Percentiles rank a stretch among this genome's conserved stretches.
Evolutionary conservation across 208 protist species (phyloP).

Genomic region (Leishmania tarentolae): DNA sequence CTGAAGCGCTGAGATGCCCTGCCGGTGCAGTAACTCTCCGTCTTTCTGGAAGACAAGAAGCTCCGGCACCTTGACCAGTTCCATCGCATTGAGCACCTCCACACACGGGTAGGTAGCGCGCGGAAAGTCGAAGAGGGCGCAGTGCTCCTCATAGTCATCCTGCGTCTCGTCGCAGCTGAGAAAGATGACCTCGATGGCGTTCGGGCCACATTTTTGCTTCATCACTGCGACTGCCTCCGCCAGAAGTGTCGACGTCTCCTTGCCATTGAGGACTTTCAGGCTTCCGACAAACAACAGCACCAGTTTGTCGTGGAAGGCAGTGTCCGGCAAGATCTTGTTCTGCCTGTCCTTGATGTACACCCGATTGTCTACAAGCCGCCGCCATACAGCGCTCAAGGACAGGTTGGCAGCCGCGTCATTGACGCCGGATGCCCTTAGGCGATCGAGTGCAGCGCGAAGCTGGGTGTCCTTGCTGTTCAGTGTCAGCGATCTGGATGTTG

Average conservation of each 20-base stretch:
- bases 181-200: slow-evolving; percentile 52
- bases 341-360: slow-evolving; percentile 41
- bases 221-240: slow-evolving; percentile 33
- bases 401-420: slow-evolving; percentile 29
- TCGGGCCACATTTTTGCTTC: slow-evolving; percentile 3
- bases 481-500: not conserved
- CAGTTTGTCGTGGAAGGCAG: slow-evolving; percentile 41
- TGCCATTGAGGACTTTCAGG: slow-evolving; percentile 15
- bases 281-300: slow-evolving; percentile 55
- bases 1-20: slow-evolving; percentile 62
- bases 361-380: slow-evolving; percentile 10
- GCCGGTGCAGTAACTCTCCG: slow-evolving; percentile 51
- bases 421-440: slow-evolving; percentile 26
- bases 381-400: slow-evolving; percentile 29
- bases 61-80: slow-evolving; percentile 39
- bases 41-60: slow-evolving; percentile 58
- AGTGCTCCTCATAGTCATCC: slow-evolving; percentile 47
- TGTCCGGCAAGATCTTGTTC: slow-evolving; percentile 35
- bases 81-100: slow-evolving; percentile 31
- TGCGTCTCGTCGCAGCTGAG: slow-evolving; percentile 49
- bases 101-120: slow-evolving; percentile 50
- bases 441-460: slow-evolving; percentile 20
- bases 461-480: slow-evolving; percentile 3
- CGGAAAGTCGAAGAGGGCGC: slow-evolving; percentile 40
- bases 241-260: slow-evolving; percentile 41